Base-by-base conservation (phyloP, 2,329 filamentous ascomycete species). In the Trichoderma sp. region DNA sequence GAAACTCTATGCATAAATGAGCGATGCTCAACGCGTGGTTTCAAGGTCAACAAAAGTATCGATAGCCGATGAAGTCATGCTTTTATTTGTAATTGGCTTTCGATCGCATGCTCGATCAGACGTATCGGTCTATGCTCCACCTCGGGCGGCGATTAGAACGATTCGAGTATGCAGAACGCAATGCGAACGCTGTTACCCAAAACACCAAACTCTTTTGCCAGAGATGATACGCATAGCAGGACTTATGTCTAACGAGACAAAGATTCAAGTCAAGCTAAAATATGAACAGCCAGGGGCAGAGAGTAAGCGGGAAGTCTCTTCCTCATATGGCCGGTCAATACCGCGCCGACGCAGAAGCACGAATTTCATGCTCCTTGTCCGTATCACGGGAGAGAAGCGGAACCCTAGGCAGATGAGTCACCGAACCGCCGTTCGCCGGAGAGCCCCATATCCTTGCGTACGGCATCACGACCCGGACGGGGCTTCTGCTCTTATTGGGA, bases 371-470 rank as follows among this genome's bases (percentile, higher is more conserved):
- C 69, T 68, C 63, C n/a, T 58, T 72, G 43, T 66, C 61, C 56
- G 36, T 36, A 72, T 68, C 57, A 63, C 58, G 64, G 63, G 64
- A 63, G 58, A 53, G 30, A 63, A 56, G 63, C 70, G 43, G 56
- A 68, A 57, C 57, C 66, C 57, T n/a, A 36, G 66, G 57, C 26
- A 62, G 43, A 68, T 72, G 70, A 72, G 70, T 72, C 70, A 72
- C 70, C 56, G 64, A 69, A 64, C 34, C 57, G 56, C 62, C 70
- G 63, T 32, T 43, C 57, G 65, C 65, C 64, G 57, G 63, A 53
- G 62, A 56, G 56, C 64, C 65, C 70, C 70, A 69, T 72, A 24
- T 26, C 47, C 47, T 34, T 62, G 51, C 70, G 47, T 47, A 64
- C 60, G 70, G 70, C 11, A 72, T 72, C 70, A 53, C 47, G 30